phyloP scores from a whole-genome alignment of 805 yeast genomes.

The Lipomyces starkeyi region DNA sequence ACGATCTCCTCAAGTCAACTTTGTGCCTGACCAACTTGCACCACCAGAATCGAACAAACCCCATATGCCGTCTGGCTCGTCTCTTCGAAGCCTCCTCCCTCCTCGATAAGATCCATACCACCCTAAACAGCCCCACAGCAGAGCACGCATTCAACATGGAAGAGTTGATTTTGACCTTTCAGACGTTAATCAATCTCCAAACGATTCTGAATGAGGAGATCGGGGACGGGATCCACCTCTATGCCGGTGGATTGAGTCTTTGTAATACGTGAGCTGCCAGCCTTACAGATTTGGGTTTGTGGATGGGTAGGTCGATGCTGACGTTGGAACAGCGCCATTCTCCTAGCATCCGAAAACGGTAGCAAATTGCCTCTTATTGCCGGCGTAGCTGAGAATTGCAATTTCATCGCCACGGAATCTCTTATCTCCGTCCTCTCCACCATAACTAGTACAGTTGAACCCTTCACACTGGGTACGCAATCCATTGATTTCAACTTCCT shows the following conservation, averaged over 20 bases:
- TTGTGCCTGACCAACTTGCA: neutral
- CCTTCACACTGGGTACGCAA: neutral
- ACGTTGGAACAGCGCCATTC: neutral
- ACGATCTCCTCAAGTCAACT: neutral
- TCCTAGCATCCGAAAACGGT: neutral
- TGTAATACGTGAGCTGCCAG: constrained; percentile 1
- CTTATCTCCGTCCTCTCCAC: neutral
- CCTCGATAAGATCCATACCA: neutral
- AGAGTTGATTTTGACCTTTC: neutral
- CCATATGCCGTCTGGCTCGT: neutral
- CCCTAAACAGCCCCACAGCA: neutral
- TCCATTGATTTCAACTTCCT: neutral
- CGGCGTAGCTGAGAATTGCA: neutral
- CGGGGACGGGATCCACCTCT: neutral
- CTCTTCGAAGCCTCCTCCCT: neutral
- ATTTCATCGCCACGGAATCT: neutral
- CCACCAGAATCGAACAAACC: neutral
- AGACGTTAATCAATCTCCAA: neutral
- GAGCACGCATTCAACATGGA: neutral
- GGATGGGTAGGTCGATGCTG: neutral
- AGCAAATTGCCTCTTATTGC: neutral
- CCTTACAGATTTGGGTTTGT: neutral
- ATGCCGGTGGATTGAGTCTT: neutral
- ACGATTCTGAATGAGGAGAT: neutral
- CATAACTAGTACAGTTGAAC: neutral